phyloP scores from a whole-genome alignment of 805 yeast species.

The Kodamaea neixiangensis region DNA sequence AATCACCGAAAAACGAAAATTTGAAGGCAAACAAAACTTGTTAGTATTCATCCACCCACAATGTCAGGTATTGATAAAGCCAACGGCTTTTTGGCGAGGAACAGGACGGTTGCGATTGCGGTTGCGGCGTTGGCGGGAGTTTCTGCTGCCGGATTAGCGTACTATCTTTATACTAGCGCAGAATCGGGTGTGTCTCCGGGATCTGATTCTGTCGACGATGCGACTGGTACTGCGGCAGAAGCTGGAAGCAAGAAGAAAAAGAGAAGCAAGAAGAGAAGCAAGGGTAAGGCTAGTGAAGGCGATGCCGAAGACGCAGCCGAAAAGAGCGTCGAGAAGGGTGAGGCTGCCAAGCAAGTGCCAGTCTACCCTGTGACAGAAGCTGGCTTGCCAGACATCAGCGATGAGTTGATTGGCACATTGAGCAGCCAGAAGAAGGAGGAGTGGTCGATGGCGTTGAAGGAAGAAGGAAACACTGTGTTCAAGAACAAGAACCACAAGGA shows the following conservation, averaged over 20 bases:
- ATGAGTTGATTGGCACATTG: slow-evolving; percentile 46
- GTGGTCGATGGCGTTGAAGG: slow-evolving; percentile 78
- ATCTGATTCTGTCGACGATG: slow-evolving; percentile 20
- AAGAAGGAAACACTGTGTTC: slow-evolving; percentile 83
- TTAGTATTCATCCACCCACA: slow-evolving; percentile 1
- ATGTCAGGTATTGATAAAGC: slow-evolving; percentile 12
- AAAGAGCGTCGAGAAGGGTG: not conserved
- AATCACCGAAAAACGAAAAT: slow-evolving; percentile 8
- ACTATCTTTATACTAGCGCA: slow-evolving; percentile 38
- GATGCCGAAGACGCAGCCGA: not conserved
- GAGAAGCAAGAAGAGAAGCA: slow-evolving; percentile 51
- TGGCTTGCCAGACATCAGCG: slow-evolving; percentile 61
- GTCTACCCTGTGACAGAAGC: slow-evolving; percentile 53
- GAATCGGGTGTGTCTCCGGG: slow-evolving; percentile 18
- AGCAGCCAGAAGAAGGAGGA: slow-evolving; percentile 55
- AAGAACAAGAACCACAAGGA: slow-evolving; percentile 64
- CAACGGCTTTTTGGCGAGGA: slow-evolving; percentile 45
- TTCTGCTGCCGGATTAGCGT: slow-evolving; percentile 60
- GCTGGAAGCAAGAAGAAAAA: slow-evolving; percentile 19
- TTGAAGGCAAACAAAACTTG: slow-evolving; percentile 7
- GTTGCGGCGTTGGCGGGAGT: slow-evolving; percentile 65
- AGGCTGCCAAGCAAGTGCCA: slow-evolving; percentile 2
- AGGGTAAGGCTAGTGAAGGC: slow-evolving; percentile 25
- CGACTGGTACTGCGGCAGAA: slow-evolving; percentile 20
- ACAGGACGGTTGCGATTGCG: slow-evolving; percentile 59